phyloP scores from a whole-genome alignment of 257 asterid species.

The Capsicum chinense region DNA sequence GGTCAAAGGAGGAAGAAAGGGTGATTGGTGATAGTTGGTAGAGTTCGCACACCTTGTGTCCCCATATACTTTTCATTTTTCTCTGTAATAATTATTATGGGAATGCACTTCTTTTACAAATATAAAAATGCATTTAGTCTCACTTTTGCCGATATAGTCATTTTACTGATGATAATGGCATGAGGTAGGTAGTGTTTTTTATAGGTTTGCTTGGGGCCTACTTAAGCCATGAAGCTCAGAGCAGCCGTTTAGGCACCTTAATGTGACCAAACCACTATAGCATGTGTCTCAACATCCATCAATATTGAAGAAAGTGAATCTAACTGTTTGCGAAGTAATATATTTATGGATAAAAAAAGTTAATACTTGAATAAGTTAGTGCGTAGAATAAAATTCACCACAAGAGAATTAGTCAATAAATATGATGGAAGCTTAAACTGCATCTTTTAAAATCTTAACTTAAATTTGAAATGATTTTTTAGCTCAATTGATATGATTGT shows the following conservation, averaged over 20 bases:
- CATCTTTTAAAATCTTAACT: not conserved
- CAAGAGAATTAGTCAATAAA: not conserved
- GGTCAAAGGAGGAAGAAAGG: not conserved
- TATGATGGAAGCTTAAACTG: not conserved
- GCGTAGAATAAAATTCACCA: not conserved
- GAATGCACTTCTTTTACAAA: not conserved
- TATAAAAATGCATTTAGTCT: not conserved
- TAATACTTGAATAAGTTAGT: not conserved
- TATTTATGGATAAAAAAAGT: not conserved
- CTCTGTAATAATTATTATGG: not conserved
- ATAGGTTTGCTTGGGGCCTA: not conserved
- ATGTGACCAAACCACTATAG: not conserved
- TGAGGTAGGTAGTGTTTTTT: conserved; percentile 11
- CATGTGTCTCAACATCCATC: not conserved
- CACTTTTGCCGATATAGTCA: not conserved
- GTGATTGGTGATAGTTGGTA: not conserved
- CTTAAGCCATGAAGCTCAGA: not conserved
- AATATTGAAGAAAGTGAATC: not conserved
- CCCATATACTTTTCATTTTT: not conserved
- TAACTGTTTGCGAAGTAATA: not conserved
- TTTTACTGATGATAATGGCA: not conserved
- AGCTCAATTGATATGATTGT: conserved; percentile 2
- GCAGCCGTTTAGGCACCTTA: not conserved
- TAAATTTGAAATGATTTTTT: not conserved
- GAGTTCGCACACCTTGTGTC: not conserved